Base-by-base conservation (phyloP, 208 protist genomes). In the Crithidia bombi region DNA sequence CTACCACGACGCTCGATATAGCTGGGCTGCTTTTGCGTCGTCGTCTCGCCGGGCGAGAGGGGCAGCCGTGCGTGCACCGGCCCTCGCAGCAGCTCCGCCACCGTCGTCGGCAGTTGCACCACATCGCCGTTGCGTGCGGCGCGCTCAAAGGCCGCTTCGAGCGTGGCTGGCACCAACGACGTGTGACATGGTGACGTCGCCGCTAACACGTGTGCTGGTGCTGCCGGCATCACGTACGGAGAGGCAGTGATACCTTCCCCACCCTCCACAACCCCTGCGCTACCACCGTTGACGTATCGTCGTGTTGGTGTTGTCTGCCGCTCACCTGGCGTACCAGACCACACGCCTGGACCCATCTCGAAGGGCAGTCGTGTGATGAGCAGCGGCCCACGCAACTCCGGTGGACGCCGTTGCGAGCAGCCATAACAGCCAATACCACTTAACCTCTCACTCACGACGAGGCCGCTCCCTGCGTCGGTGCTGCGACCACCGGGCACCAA, bases 271-370 rank as follows among this genome's bases (percentile, higher is more conserved):
- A n/a, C n/a, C n/a, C n/a, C n/a, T n/a, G n/a, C n/a, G 38, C 38
- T 41, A 14, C 38, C 43, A 19, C 43, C 14, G 4, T 52, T 25
- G 23, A 23, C 44, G 44, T n/a, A 5, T 19, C 21, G 5, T 5
- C 21, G 25, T 25, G 10, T 5, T 25, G 11, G 43, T 21, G 14
- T 21, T 47, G 43, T 19, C 10, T 3, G 23, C 28, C 57, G 14
- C 50, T 39, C 25, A 44, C 43, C 21, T 5, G 35, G 9, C 28
- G 23, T 49, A 52, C 67, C 43, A 56, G 55, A 32, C 89, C 86
- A 94, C 43, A 91, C 85, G 21, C 89, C 89, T 5, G 89, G 86
- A 3, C 83, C 89, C 6, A 75, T 62, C 68, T 87, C 86, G 39
- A 87, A 64, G 12, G 89, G 86, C 36, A 92, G 36, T 32, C 86